Base-by-base conservation (phyloP, 805 yeast genomes). In the Candida adriatica region DNA sequence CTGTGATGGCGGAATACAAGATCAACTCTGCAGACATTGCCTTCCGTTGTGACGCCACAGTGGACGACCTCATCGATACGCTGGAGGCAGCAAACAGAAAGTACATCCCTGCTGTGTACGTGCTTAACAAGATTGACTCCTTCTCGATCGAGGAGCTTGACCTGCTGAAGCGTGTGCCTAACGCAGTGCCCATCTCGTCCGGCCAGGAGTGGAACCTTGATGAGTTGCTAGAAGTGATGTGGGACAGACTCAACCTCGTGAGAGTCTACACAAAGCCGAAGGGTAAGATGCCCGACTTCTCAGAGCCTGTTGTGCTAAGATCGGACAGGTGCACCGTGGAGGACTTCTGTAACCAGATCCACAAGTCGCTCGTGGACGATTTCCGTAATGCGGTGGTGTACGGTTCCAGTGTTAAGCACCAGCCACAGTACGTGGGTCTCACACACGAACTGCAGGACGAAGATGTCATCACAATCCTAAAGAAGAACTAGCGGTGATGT, bases 251-350 rank as follows among this genome's bases (percentile, higher is more conserved):
- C 50, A 79, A 84, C 46, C 66, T 92, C 51, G 97, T 90, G 24
- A 77, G 99, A 55, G 96, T 92, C 14, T 92, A 90, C 62, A 92
- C 99, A 6, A 92, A 90, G 53, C 98, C 98, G 31, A 92, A 87
- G 68, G 97, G 97, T 18, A 73, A 68, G 46, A 67, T 80, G 46
- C 98, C 99, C 7, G 99, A 92, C 59, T 92, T 90, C 58, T 68
- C 69, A 23, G 97, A 92, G 49, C 99, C 99, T 2, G 92, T 92
- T 35, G 97, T 92, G 31, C 64, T 92, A 52, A 74, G 95, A 55
- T 72, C 73, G 33, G 88, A 79, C 43, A 74, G 82, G 43, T 77
- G 88, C 55, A 61, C 95, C 1, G 94, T 92, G 27, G 95, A 83
- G 58, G 97, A 92, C 58, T 92, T 92, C 58, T 92, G 98, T 77